These are phyloP conservation scores for Dioszegia crocea DNA, from an alignment of 768 basidiomycete species.

Conservation along the genomic window DNA sequence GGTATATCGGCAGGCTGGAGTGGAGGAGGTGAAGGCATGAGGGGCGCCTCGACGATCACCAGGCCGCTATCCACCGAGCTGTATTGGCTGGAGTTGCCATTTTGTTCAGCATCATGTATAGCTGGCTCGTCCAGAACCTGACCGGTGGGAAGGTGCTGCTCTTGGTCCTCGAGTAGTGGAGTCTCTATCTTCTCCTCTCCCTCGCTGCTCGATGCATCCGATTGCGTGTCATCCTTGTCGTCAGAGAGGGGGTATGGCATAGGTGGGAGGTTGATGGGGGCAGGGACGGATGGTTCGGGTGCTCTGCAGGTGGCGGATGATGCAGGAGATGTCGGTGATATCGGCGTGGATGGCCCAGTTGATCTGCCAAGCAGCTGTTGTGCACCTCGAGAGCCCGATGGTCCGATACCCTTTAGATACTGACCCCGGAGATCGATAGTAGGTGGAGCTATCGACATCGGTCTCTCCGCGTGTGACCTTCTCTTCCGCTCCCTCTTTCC, in stretches of 20 bases:
- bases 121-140: background rate
- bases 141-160: background rate
- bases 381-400: background rate
- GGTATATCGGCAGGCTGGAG: background rate
- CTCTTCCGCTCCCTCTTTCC: too few species aligned
- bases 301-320: background rate
- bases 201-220: background rate
- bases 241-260: background rate
- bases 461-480: background rate
- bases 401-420: slow-evolving; percentile 1
- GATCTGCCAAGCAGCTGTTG: background rate
- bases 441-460: background rate
- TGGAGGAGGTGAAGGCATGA: background rate
- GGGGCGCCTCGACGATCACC: slow-evolving; percentile 4
- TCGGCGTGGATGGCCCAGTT: background rate
- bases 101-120: background rate
- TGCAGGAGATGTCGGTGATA: background rate
- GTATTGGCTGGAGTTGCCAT: background rate
- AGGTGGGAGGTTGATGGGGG: background rate
- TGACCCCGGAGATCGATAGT: slow-evolving; percentile 2
- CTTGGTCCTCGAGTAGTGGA: background rate
- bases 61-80: slow-evolving; percentile 7
- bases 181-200: background rate
- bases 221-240: background rate
- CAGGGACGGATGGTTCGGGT: background rate